These are phyloP conservation scores for Hydnum rufescens DNA, from an alignment of 768 basidiomycete species.

Conservation along the genomic window DNA sequence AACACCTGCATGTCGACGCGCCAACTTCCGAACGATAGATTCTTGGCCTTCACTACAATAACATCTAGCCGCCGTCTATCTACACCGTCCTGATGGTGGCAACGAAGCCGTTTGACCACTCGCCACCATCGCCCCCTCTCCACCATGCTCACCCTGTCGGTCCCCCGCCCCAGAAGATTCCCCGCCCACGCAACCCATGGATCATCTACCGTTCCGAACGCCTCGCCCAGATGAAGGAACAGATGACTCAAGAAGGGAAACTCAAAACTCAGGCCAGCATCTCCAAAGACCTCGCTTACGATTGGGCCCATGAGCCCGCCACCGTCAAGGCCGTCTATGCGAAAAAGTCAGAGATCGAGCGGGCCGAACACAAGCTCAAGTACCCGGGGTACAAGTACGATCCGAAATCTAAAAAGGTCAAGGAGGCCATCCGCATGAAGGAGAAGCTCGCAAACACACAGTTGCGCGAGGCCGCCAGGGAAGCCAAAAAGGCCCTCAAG, in stretches of 20 bases:
- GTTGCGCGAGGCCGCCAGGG: neutral
- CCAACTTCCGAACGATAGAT: no score
- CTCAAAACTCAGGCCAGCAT: conserved; percentile 37
- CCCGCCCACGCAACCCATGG: conserved; percentile 67
- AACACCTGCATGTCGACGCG: no score
- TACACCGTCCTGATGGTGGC: conserved; percentile 1
- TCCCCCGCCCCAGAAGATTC: conserved; percentile 12
- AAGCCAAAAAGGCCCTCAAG: neutral
- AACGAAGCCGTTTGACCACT: neutral
- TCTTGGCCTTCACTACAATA: no score
- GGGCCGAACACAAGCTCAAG: neutral
- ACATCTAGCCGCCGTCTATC: no score
- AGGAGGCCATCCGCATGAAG: neutral
- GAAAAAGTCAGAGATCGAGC: conserved; percentile 4
- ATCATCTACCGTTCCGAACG: conserved; percentile 57
- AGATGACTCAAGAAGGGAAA: conserved; percentile 9
- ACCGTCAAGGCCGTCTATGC: conserved; percentile 25
- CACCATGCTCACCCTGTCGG: neutral
- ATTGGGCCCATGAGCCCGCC: conserved; percentile 41
- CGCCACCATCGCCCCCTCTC: neutral
- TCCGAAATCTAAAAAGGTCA: neutral
- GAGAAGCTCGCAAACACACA: neutral
- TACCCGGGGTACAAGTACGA: conserved; percentile 1
- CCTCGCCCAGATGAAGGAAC: conserved; percentile 12
- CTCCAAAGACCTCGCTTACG: conserved; percentile 37